phyloP scores from a whole-genome alignment of 192 early-diverging fungal species.

The Radiomyces spectabilis region DNA sequence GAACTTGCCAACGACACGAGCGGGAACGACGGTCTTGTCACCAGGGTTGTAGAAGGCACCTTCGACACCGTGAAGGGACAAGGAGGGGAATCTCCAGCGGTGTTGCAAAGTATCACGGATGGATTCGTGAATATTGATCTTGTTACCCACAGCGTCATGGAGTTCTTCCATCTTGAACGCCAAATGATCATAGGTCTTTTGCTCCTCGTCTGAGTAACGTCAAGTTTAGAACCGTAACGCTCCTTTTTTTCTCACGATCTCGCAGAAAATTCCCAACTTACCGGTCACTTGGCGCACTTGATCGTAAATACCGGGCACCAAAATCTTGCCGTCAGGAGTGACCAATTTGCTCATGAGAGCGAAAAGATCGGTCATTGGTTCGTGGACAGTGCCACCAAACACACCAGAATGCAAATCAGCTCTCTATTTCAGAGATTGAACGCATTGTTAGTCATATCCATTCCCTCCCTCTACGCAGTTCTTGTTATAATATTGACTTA shows the following conservation, averaged over 20 bases:
- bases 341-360: slow-evolving; percentile 80
- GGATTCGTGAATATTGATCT: slow-evolving; percentile 69
- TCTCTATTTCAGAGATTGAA: too few relatives aligned
- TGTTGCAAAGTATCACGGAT: slow-evolving; percentile 80
- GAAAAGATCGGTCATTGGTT: slow-evolving; percentile 96
- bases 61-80: slow-evolving; percentile 96
- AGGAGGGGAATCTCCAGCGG: slow-evolving; percentile 92
- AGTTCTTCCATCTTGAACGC: slow-evolving; percentile 79
- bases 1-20: slow-evolving; percentile 95
- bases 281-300: slow-evolving; percentile 78
- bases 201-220: slow-evolving; percentile 54
- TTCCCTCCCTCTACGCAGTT: too few relatives aligned
- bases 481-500: too few relatives aligned
- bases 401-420: slow-evolving; percentile 96
- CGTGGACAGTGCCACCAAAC: slow-evolving; percentile 90
- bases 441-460: too few relatives aligned
- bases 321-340: slow-evolving; percentile 77
- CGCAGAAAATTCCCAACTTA: too few relatives aligned
- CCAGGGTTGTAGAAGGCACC: slow-evolving; percentile 92
- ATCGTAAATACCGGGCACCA: slow-evolving; percentile 89
- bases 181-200: slow-evolving; percentile 71
- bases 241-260: too few relatives aligned
- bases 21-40: slow-evolving; percentile 96
- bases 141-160: slow-evolving; percentile 64
- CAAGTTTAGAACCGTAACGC: background rate